Evolutionary conservation across 306 rosid species (phyloP).

Genomic region (Rosa persica): DNA sequence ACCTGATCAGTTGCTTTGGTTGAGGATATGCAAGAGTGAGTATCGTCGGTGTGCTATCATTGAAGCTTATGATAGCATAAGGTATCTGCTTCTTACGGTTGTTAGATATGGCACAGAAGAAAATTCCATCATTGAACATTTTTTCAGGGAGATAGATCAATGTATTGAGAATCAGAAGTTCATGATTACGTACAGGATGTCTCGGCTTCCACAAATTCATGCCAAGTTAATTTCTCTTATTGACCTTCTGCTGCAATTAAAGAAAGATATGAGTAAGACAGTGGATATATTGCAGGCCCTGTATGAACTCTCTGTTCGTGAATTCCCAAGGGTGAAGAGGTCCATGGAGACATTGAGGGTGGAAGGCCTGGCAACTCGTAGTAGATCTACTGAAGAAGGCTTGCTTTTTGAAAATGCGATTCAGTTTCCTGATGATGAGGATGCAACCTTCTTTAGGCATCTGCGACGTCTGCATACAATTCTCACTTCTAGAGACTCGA

Average conservation of each 20-base stretch:
- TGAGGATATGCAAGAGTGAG: constrained; percentile 81
- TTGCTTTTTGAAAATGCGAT: constrained; percentile 76
- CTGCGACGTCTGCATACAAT: constrained; percentile 75
- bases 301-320: constrained; percentile 72
- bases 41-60: constrained; percentile 83
- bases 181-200: constrained; percentile 40
- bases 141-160: constrained; percentile 53
- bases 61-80: constrained; percentile 83
- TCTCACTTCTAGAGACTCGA: constrained; percentile 81
- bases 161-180: constrained; percentile 42
- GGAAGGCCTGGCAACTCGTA: constrained; percentile 60
- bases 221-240: constrained; percentile 62
- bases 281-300: constrained; percentile 81
- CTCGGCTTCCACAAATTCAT: constrained; percentile 60
- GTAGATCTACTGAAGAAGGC: constrained; percentile 41
- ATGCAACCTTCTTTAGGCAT: constrained; percentile 53
- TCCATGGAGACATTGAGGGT: constrained; percentile 38
- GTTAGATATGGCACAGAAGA: constrained; percentile 56
- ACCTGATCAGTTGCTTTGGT: constrained; percentile 57
- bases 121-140: constrained; percentile 42
- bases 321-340: constrained; percentile 60
- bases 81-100: constrained; percentile 47
- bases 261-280: constrained; percentile 48
- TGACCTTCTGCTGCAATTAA: constrained; percentile 46
- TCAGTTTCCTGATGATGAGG: constrained; percentile 57